A percentile compares a stretch with the other conserved stretches of the same genome.
Evolutionary conservation across 1,284 basidiomycete genomes (phyloP).

Genomic region (Mycosarcoma maydis): DNA sequence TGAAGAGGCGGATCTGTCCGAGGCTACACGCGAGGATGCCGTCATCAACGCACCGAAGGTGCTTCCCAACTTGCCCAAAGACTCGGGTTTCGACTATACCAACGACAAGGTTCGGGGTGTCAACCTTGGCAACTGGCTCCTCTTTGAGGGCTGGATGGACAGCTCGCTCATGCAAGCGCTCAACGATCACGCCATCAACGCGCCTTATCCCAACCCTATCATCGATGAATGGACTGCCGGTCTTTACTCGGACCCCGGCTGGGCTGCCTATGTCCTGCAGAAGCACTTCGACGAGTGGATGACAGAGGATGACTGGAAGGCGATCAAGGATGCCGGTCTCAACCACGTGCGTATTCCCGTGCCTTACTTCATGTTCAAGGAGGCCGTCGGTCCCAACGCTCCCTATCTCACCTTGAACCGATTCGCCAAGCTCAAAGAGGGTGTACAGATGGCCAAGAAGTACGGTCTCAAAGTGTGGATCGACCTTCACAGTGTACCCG

Average conservation of each 20-base stretch:
- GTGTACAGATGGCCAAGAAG: slow-evolving; percentile 80
- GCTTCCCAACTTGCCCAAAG: slow-evolving; percentile 37
- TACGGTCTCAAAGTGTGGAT: slow-evolving; percentile 83
- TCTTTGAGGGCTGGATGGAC: slow-evolving; percentile 63
- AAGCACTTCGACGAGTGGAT: slow-evolving; percentile 84
- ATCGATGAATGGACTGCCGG: slow-evolving; percentile 89
- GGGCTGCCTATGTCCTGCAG: slow-evolving; percentile 50
- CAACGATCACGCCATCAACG: slow-evolving; percentile 60
- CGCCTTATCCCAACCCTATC: slow-evolving; percentile 50
- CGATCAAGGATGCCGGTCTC: slow-evolving; percentile 69
- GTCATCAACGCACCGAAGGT: slow-evolving; percentile 12
- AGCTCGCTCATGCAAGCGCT: slow-evolving; percentile 69
- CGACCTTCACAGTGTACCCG: slow-evolving; percentile 73
- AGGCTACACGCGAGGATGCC: slow-evolving; percentile 18
- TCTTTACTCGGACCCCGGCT: slow-evolving; percentile 70
- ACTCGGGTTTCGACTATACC: slow-evolving; percentile 55
- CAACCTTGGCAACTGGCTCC: slow-evolving; percentile 64
- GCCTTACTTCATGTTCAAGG: slow-evolving; percentile 82
- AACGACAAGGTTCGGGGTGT: slow-evolving; percentile 60
- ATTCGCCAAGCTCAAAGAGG: slow-evolving; percentile 70
- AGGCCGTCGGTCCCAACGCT: slow-evolving; percentile 81
- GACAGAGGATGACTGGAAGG: slow-evolving; percentile 78
- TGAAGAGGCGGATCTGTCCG: slow-evolving; percentile 39
- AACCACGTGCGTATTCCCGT: slow-evolving; percentile 87
- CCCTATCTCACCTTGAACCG: slow-evolving; percentile 87